Percentiles rank a stretch among this genome's conserved stretches.
phyloP scores from a whole-genome alignment of 2,329 filamentous ascomycete genomes.

The Drechslerella dactyloides region DNA sequence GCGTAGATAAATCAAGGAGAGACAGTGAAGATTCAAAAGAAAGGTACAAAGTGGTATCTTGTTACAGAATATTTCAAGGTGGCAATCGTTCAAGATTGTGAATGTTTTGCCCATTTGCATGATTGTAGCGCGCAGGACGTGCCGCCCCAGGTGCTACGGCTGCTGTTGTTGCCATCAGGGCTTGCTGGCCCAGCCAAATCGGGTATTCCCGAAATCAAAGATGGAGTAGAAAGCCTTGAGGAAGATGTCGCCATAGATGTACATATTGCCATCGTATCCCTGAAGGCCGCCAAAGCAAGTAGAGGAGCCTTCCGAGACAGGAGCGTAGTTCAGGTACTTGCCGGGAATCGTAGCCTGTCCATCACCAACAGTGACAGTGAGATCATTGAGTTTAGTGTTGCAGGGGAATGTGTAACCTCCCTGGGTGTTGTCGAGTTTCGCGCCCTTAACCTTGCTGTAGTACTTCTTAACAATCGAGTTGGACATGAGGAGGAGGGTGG shows the following conservation, averaged over 20 bases:
- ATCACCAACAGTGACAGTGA: conserved; percentile 65
- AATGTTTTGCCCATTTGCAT: too few species aligned
- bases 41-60: conserved; percentile 30
- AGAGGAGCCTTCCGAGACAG: conserved; percentile 60
- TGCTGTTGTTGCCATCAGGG: neutral
- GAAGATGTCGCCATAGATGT: conserved; percentile 79
- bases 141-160: too few species aligned
- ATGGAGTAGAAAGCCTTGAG: conserved; percentile 78
- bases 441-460: conserved; percentile 66
- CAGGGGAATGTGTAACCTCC: conserved; percentile 67
- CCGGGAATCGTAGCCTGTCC: conserved; percentile 65
- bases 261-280: conserved; percentile 60
- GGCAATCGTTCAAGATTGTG: too few species aligned
- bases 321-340: conserved; percentile 65
- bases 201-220: conserved; percentile 66
- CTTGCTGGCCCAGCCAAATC: conserved; percentile 63
- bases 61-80: too few species aligned
- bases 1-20: conserved; percentile 26
- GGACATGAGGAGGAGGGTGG: conserved; percentile 69
- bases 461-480: conserved; percentile 65
- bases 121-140: too few species aligned
- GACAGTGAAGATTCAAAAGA: conserved; percentile 3
- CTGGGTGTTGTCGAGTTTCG: conserved; percentile 60
- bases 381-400: conserved; percentile 63
- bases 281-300: conserved; percentile 80